Evolutionary conservation across 306 rosid species (phyloP).

Genomic region (Cercis canadensis): DNA sequence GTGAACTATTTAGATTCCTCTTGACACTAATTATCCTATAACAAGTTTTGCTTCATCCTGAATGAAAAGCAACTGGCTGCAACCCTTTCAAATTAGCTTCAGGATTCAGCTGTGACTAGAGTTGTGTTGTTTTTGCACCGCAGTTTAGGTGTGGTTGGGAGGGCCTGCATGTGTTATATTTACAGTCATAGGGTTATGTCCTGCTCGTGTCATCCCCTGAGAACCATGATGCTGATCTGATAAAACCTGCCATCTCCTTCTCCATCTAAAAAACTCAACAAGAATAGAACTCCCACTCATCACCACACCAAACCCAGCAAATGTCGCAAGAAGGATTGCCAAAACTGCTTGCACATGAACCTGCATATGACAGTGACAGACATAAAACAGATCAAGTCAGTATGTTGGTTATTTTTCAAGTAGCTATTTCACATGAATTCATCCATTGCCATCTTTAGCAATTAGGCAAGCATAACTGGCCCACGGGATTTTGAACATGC

Average conservation of each 20-base stretch:
- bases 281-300: conserved; percentile 92
- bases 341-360: conserved; percentile 75
- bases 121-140: conserved; percentile 39
- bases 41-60: conserved; percentile 29
- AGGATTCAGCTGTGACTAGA: conserved; percentile 39
- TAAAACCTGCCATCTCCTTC: conserved; percentile 56
- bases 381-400: conserved; percentile 9
- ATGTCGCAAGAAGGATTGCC: conserved; percentile 85
- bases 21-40: conserved; percentile 26
- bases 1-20: conserved; percentile 10
- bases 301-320: conserved; percentile 86
- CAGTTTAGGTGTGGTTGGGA: conserved; percentile 27
- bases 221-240: conserved; percentile 48
- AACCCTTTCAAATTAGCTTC: conserved; percentile 20
- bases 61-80: conserved; percentile 29
- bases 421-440: neutral
- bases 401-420: conserved; percentile 15
- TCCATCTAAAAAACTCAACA: conserved; percentile 62
- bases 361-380: conserved; percentile 49
- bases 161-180: conserved; percentile 35
- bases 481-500: conserved; percentile 17
- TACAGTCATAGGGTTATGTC: conserved; percentile 40
- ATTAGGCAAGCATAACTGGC: neutral
- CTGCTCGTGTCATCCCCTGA: conserved; percentile 34
- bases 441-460: conserved; percentile 5